These are phyloP conservation scores for Candida silvatica DNA, from an alignment of 805 yeast genomes.

Conservation along the genomic window DNA sequence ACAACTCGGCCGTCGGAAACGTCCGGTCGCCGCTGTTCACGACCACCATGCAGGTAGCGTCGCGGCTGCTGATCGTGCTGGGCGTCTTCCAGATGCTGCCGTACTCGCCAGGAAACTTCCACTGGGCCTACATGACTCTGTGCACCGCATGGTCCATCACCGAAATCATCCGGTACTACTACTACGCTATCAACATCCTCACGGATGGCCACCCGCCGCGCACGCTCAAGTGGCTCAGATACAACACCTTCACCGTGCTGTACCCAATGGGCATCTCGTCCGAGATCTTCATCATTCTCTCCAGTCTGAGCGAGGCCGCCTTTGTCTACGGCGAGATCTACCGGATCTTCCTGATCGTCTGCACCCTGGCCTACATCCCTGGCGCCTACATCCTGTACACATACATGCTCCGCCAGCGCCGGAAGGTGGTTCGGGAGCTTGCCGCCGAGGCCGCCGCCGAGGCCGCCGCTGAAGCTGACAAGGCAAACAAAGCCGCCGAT, in stretches of 20 bases:
- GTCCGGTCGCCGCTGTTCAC: conserved; percentile 83
- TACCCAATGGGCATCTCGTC: conserved; percentile 92
- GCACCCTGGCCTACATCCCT: conserved; percentile 68
- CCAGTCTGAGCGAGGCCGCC: conserved; percentile 64
- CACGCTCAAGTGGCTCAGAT: conserved; percentile 62
- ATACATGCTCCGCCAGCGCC: conserved; percentile 86
- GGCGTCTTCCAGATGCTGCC: conserved; percentile 80
- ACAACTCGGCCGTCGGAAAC: conserved; percentile 68
- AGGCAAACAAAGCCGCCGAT: background rate
- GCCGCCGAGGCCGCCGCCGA: conserved; percentile 7
- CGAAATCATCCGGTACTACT: conserved; percentile 85
- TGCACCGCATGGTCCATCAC: conserved; percentile 86
- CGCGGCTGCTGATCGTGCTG: conserved; percentile 73
- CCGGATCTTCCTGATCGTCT: conserved; percentile 44
- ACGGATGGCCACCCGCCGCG: conserved; percentile 45
- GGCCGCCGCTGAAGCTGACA: too few species aligned
- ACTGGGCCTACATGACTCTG: conserved; percentile 58
- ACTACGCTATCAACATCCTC: conserved; percentile 63
- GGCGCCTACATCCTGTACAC: conserved; percentile 79
- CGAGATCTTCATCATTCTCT: conserved; percentile 62
- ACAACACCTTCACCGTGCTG: conserved; percentile 71
- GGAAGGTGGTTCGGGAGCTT: conserved; percentile 52
- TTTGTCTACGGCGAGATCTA: conserved; percentile 38
- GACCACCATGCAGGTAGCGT: conserved; percentile 79
- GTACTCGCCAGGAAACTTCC: conserved; percentile 49